Conservation (phyloP, 202 grass and related monocot genomes). For the Elaeis oleifera region DNA sequence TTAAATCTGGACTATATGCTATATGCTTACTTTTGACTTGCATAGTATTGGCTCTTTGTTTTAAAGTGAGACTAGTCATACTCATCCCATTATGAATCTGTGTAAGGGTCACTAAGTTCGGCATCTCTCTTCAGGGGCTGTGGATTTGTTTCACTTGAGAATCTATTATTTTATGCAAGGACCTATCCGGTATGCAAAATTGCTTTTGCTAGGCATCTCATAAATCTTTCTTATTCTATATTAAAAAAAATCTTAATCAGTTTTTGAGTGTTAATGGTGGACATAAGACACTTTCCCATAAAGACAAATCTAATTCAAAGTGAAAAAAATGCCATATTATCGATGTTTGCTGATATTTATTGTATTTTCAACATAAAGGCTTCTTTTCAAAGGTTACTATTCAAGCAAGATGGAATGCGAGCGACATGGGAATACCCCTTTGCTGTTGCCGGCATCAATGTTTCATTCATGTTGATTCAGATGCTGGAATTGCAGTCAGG, state of each 20-base stretch:
- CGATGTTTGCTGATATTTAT: conserved; percentile 1
- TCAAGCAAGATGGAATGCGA: conserved; percentile 62
- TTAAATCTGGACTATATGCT: too few relatives aligned
- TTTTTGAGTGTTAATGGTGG: too few relatives aligned
- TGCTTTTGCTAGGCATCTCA: neutral
- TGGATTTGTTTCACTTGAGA: conserved; percentile 76
- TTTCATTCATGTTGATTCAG: conserved; percentile 96
- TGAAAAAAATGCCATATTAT: neutral
- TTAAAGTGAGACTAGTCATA: too few relatives aligned
- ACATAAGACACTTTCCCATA: too few relatives aligned
- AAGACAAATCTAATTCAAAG: too few relatives aligned
- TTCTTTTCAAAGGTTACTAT: conserved; percentile 69
- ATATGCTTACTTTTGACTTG: too few relatives aligned
- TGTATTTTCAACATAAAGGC: conserved; percentile 36
- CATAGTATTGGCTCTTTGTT: too few relatives aligned
- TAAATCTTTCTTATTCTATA: too few relatives aligned
- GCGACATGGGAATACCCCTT: conserved; percentile 92
- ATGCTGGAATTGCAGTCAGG: conserved; percentile 77
- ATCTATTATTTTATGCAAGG: conserved; percentile 65
- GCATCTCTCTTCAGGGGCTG: conserved; percentile 51
- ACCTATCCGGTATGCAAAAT: conserved; percentile 58
- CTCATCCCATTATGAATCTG: too few relatives aligned
- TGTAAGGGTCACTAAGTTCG: too few relatives aligned
- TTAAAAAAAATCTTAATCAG: too few relatives aligned
- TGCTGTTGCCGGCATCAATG: conserved; percentile 69